Evolutionary conservation across 768 basidiomycete species (phyloP).

Genomic region (Hirschioporus abietinus): DNA sequence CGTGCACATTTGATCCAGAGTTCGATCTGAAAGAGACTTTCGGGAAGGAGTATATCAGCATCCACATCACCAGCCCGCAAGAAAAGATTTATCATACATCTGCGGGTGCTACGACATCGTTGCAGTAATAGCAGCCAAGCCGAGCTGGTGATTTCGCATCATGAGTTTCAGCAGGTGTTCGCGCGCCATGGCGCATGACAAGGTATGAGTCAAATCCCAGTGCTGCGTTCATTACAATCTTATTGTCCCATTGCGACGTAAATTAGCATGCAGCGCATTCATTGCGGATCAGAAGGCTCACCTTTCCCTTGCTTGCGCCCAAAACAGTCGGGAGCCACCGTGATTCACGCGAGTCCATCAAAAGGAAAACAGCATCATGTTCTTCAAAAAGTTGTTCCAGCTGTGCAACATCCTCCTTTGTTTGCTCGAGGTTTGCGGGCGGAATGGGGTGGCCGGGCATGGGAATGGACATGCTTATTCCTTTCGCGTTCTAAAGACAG

Average conservation of each 20-base stretch:
- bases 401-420: slow-evolving; percentile 59
- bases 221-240: slow-evolving; percentile 92
- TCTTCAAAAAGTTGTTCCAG: slow-evolving; percentile 75
- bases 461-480: slow-evolving; percentile 76
- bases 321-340: slow-evolving; percentile 94
- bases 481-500: slow-evolving; percentile 64
- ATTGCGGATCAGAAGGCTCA: slow-evolving; percentile 19
- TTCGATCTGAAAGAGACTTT: slow-evolving; percentile 76
- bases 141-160: slow-evolving; percentile 27
- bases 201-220: slow-evolving; percentile 94
- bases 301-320: slow-evolving; percentile 81
- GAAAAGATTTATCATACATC: slow-evolving; percentile 55
- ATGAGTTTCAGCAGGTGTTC: slow-evolving; percentile 31
- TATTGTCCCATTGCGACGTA: slow-evolving; percentile 21
- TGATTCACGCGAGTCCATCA: slow-evolving; percentile 99
- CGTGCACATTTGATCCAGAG: slow-evolving; percentile 98
- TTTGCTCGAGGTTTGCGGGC: slow-evolving; percentile 45
- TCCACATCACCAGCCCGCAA: neutral
- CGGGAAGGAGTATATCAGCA: slow-evolving; percentile 7
- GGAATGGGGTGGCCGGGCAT: slow-evolving; percentile 98
- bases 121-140: slow-evolving; percentile 97
- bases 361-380: slow-evolving; percentile 87
- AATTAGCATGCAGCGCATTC: neutral
- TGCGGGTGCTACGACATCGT: slow-evolving; percentile 93
- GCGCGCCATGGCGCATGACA: slow-evolving; percentile 92